A percentile compares a stretch with the other conserved stretches of the same genome.
phyloP scores from a whole-genome alignment of 331 rosid species.

The Dryas integrifolia region DNA sequence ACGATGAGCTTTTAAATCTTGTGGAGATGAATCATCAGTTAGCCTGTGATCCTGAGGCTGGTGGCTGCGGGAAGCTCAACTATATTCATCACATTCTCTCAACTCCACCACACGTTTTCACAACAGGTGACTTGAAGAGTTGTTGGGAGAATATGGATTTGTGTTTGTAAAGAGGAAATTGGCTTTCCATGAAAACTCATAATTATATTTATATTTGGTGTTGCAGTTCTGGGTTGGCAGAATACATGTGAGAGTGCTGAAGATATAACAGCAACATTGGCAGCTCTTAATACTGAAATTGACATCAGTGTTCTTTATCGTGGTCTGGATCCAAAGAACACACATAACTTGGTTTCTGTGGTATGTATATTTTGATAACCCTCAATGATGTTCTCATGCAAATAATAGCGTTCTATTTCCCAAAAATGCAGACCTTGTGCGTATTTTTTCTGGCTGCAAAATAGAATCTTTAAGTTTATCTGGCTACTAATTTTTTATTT shows the following conservation, averaged over 20 bases:
- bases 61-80: constrained; percentile 90
- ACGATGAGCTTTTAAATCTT: constrained; percentile 73
- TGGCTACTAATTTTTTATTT: not conserved
- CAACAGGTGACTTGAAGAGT: constrained; percentile 61
- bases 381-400: constrained; percentile 2
- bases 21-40: constrained; percentile 91
- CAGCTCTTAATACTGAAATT: constrained; percentile 66
- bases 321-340: constrained; percentile 70
- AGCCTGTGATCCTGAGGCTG: constrained; percentile 79
- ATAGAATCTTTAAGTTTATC: not conserved
- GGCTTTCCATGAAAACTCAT: constrained; percentile 5
- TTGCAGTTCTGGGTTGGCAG: constrained; percentile 97
- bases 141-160: constrained; percentile 10
- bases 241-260: constrained; percentile 80
- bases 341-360: constrained; percentile 87
- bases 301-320: constrained; percentile 83
- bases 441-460: not conserved
- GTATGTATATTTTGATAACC: constrained; percentile 45
- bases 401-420: not conserved
- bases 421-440: not conserved
- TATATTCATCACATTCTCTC: constrained; percentile 88
- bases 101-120: constrained; percentile 81
- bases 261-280: constrained; percentile 75
- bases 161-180: not conserved
- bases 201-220: constrained; percentile 23